Base-by-base conservation (phyloP, 1,139 yeast genomes). In the Ogataea hybrid region DNA sequence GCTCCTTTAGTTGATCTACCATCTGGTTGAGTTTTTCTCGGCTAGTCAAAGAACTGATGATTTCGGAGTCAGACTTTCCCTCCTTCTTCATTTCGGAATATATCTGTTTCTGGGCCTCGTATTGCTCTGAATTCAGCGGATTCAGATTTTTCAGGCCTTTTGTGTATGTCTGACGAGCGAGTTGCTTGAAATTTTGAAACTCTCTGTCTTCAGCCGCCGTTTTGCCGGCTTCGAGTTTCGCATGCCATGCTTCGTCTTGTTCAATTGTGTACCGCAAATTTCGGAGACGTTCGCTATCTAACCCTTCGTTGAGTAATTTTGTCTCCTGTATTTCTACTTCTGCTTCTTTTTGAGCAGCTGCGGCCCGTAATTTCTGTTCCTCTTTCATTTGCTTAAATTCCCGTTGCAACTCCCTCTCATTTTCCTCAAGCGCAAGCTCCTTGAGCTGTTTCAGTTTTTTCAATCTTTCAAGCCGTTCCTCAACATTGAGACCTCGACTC, bases 191-290 rank as follows among this genome's bases (percentile, higher is more conserved):
- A 54, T 78, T 77, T 38, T 69, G 69, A 32, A 62, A 60, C 20
- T 55, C 58, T 1, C 52, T 47, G 18, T 56, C 51, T 11, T 50
- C 48, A 2, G 36, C 42, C 39, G 50, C 52, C 40, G 62, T 66
- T 27, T 52, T 54, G 28, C 59, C 67, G 22, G 49, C 52, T 28
- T 58, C 61, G 39, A 65, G 62, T 48, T 68, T 72, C 28, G 62
- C 64, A 21, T 77, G 76, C 92, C 94, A 85, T 41, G 69, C 68
- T 51, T 82, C 87, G 41, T 79, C 74, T 42, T 87, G 86, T 43
- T 78, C 81, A 2, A 84, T 73, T 0, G 87, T 74, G 67, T 84
- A 86, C 38, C 74, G 76, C 70, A 84, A 65, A 5, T 76, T 74
- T 38, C 73, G 66, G 35, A 64, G 53, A 14, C 78, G 59, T 18